Evolutionary conservation across 2,329 filamentous ascomycete genomes (phyloP), one percentile per base, ranked within the genome.

Genomic region (Thielaviopsis musarum): DNA sequence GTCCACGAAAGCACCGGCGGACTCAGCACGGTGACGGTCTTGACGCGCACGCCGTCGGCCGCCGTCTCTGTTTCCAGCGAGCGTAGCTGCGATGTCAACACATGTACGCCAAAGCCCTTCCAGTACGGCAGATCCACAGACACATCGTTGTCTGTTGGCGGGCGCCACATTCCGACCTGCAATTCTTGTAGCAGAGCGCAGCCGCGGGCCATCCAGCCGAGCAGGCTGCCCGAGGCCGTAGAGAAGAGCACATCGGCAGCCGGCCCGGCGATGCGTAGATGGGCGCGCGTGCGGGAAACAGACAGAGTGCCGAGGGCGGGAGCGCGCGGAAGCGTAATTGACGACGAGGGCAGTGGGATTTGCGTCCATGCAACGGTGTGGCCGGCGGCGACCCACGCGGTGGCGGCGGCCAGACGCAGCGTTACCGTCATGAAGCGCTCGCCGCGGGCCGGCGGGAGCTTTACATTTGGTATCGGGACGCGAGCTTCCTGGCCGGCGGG

Each of bases 1-100:
- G 75, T 77, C 82, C 84, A 87, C 26, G 75, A 77, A 0, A 85
- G 73, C 1, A 84, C 74, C 0, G 81, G 78, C 0, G 84, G 82
- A 0, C 77, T 75, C 56, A 83, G 68, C 56, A 74, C 78, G 0
- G 75, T 76, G 34, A 72, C 70, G 6, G 77, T 72, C 0, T 67
- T 70, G 7, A 77, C 65, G 1, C 70, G 68, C 6, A 75, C 64
- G 19, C 70, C 65, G 1, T 68, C 63, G 2, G 66, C 62, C 54
- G 63, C 52, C 10, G 64, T 10, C 13, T 19, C 30, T 2, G 30
- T 10, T 3, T 5, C 10, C 7, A 34, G 6, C 5, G 5, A 6
- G 9, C 30, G 30, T 7, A 34, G 30, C 10, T 34, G 30, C 30
- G 30, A 6, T 7, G 30, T 34, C 30, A 34, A 10, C 30, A 12